Evolutionary conservation across 352 stramenopile species (phyloP).

Genomic region (Stramenopiles sp.): DNA sequence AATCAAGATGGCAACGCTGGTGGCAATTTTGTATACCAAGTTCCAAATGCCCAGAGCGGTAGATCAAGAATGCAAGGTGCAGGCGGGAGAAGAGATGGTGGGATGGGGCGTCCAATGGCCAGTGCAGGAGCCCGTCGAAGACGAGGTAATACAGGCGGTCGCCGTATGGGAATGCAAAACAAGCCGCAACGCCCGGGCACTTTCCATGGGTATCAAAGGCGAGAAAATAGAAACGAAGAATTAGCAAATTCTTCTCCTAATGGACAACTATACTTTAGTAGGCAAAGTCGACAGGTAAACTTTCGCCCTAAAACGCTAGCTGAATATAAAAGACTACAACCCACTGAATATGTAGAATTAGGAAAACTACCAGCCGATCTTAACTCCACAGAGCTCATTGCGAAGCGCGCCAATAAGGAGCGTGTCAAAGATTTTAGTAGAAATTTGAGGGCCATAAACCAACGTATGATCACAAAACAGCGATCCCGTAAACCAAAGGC

Average conservation of each 20-base stretch:
- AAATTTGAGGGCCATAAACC: constrained; percentile 45
- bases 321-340: constrained; percentile 62
- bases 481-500: constrained; percentile 27
- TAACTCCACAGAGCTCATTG: constrained; percentile 46
- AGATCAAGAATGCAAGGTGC: too few relatives aligned
- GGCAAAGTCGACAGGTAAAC: constrained; percentile 41
- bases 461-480: constrained; percentile 25
- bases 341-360: constrained; percentile 52
- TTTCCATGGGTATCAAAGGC: background rate
- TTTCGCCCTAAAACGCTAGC: constrained; percentile 56
- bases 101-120: background rate
- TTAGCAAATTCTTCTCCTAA: background rate
- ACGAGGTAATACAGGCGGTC: too few relatives aligned
- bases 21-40: background rate
- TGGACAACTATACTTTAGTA: constrained; percentile 38
- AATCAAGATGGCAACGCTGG: background rate
- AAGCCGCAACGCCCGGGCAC: background rate
- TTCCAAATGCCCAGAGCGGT: too few relatives aligned
- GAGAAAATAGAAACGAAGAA: constrained; percentile 5
- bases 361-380: constrained; percentile 62
- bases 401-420: constrained; percentile 48
- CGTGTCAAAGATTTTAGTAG: constrained; percentile 56
- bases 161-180: too few relatives aligned
- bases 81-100: background rate
- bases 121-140: background rate